Conservation (phyloP, 2,329 filamentous ascomycete species). For the Aspergillus ochraceus region DNA sequence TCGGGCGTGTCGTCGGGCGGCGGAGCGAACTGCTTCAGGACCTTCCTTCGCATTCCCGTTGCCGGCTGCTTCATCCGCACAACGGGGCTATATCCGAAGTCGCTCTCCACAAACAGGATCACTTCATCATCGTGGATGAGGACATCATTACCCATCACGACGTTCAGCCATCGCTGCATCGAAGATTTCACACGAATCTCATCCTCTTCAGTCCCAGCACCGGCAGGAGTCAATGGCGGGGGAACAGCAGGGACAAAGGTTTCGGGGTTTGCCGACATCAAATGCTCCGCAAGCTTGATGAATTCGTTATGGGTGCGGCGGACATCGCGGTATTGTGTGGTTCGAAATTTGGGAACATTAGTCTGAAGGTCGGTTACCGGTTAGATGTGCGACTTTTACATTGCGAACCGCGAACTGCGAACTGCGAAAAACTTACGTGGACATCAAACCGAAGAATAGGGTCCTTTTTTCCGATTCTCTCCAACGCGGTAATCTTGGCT, state of each 20-base stretch:
- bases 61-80: constrained; percentile 95
- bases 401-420: background rate
- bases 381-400: constrained; percentile 1
- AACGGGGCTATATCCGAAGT: constrained; percentile 96
- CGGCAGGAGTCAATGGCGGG: constrained; percentile 89
- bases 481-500: constrained; percentile 90
- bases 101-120: constrained; percentile 97
- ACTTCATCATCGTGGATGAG: constrained; percentile 96
- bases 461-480: constrained; percentile 92
- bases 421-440: constrained; percentile 64
- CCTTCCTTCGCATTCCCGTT: constrained; percentile 89
- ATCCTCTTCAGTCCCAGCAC: constrained; percentile 94
- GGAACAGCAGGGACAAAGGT: constrained; percentile 91
- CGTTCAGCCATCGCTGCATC: constrained; percentile 93
- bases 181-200: constrained; percentile 83
- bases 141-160: constrained; percentile 86
- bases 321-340: constrained; percentile 96
- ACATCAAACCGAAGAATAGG: constrained; percentile 94
- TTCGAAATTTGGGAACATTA: constrained; percentile 96
- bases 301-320: constrained; percentile 95
- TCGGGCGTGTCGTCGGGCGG: constrained; percentile 97
- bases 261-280: constrained; percentile 97
- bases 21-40: constrained; percentile 96
- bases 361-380: constrained; percentile 60
- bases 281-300: constrained; percentile 89